Percentiles rank a stretch among this genome's conserved stretches.
These are phyloP conservation scores for Boechera retrofracta DNA, from an alignment of 345 rosid genomes.

Conservation along the genomic window DNA sequence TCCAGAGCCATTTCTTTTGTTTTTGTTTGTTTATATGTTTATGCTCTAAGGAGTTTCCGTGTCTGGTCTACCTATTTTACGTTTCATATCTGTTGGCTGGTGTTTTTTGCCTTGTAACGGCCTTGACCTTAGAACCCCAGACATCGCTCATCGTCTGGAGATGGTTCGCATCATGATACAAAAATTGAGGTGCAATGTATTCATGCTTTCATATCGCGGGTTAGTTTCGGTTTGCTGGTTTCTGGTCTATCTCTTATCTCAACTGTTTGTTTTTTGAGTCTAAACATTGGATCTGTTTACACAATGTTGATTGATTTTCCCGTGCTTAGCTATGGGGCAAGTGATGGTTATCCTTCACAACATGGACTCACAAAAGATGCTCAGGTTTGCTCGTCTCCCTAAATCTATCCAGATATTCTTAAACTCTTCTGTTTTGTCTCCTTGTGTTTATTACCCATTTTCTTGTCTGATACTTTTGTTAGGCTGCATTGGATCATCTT, in stretches of 20 bases:
- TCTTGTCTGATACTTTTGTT: conserved; percentile 39
- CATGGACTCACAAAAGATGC: conserved; percentile 87
- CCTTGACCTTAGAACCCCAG: conserved; percentile 67
- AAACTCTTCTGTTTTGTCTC: conserved; percentile 2
- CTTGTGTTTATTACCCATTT: conserved; percentile 6
- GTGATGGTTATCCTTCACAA: conserved; percentile 98
- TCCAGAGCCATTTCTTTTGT: conserved; percentile 19
- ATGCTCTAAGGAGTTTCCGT: conserved; percentile 19
- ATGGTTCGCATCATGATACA: conserved; percentile 92
- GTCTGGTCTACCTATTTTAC: conserved; percentile 8
- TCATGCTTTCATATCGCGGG: conserved; percentile 99
- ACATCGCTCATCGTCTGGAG: conserved; percentile 98
- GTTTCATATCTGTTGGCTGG: conserved; percentile 1
- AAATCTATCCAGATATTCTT: conserved; percentile 12
- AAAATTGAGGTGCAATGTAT: conserved; percentile 87
- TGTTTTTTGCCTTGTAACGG: conserved; percentile 20
- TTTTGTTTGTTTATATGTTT: conserved; percentile 6
- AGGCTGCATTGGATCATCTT: conserved; percentile 99
- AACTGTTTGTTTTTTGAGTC: not conserved
- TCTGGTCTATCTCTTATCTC: conserved; percentile 14
- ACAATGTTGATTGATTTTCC: conserved; percentile 35
- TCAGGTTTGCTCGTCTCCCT: conserved; percentile 62
- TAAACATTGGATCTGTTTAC: conserved; percentile 1
- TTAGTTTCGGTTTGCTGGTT: conserved; percentile 44
- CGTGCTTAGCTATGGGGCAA: conserved; percentile 78